Percentiles rank a stretch among this genome's conserved stretches.
These are phyloP conservation scores for Phylloporus arenicola DNA, from an alignment of 768 basidiomycete genomes.

Conservation along the genomic window DNA sequence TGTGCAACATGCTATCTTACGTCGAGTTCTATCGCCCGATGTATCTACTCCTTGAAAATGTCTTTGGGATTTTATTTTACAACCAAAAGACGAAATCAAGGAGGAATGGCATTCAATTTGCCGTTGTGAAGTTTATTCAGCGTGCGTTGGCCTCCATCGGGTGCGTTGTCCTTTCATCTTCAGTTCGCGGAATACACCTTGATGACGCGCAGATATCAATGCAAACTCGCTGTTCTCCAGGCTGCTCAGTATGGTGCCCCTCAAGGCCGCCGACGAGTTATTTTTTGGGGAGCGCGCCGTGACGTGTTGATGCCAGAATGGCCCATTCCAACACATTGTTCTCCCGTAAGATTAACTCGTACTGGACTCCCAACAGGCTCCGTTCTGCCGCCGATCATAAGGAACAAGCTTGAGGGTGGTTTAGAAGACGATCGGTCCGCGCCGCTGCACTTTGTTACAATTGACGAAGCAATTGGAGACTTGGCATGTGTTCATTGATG, in stretches of 20 bases:
- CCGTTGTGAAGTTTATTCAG: constrained; percentile 63
- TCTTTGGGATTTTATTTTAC: constrained; percentile 53
- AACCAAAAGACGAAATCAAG: constrained; percentile 38
- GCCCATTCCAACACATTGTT: constrained; percentile 58
- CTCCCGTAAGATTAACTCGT: constrained; percentile 32
- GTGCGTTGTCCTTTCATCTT: constrained; percentile 33
- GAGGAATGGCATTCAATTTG: constrained; percentile 41
- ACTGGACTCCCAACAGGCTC: constrained; percentile 43
- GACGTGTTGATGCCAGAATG: constrained; percentile 55
- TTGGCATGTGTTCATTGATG: constrained; percentile 42
- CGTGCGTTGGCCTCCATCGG: constrained; percentile 58
- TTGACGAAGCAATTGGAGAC: constrained; percentile 64
- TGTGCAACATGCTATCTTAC: constrained; percentile 66
- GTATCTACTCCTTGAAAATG: constrained; percentile 72
- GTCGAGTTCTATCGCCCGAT: constrained; percentile 59
- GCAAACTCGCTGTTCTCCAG: constrained; percentile 57
- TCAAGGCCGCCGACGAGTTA: constrained; percentile 60
- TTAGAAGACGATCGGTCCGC: constrained; percentile 42
- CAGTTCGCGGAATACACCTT: not conserved
- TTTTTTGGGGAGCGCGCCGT: constrained; percentile 61
- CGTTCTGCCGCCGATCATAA: constrained; percentile 37
- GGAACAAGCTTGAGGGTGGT: constrained; percentile 33
- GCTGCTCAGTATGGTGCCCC: constrained; percentile 70
- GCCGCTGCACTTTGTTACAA: constrained; percentile 53
- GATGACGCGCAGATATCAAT: constrained; percentile 47